Conservation (phyloP, 148 eudicot genomes). For the Hydrangea macrophylla region DNA sequence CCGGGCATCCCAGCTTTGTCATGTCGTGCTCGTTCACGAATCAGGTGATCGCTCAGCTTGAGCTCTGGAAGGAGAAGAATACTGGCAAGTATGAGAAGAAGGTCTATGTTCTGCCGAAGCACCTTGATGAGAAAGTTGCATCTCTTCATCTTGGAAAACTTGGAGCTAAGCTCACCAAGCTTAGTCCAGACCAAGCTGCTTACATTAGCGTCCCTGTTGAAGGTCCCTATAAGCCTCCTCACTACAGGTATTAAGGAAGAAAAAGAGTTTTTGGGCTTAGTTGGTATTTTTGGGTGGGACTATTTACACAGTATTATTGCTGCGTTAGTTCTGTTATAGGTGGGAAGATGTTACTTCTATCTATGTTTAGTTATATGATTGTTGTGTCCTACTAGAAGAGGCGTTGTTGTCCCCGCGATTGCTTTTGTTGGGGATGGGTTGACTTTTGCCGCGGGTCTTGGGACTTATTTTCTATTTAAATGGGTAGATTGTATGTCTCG, state of each 20-base stretch:
- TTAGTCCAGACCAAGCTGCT: constrained; percentile 44
- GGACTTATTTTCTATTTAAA: too few species aligned
- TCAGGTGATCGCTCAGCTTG: constrained; percentile 85
- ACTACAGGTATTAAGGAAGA: constrained; percentile 66
- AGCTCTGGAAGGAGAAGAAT: constrained; percentile 73
- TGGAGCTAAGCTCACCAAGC: constrained; percentile 81
- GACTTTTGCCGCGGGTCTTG: too few species aligned
- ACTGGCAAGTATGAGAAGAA: constrained; percentile 73
- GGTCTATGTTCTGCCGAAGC: constrained; percentile 83
- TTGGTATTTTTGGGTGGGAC: too few species aligned
- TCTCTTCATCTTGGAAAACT: constrained; percentile 79
- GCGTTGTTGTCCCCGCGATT: too few species aligned
- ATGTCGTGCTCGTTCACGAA: constrained; percentile 93
- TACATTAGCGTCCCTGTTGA: constrained; percentile 66
- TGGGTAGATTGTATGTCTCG: too few species aligned
- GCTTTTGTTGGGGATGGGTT: too few species aligned
- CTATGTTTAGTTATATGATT: too few species aligned
- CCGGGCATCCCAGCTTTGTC: constrained; percentile 86
- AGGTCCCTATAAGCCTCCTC: constrained; percentile 84
- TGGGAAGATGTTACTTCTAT: too few species aligned
- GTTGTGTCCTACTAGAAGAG: too few species aligned
- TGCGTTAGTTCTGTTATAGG: too few species aligned
- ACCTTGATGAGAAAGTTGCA: constrained; percentile 89
- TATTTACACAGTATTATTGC: too few species aligned
- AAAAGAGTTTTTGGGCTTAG: background rate